Evolutionary conservation across 176 grass and related monocot genomes (phyloP).

Genomic region (Pontederia crassipes): DNA sequence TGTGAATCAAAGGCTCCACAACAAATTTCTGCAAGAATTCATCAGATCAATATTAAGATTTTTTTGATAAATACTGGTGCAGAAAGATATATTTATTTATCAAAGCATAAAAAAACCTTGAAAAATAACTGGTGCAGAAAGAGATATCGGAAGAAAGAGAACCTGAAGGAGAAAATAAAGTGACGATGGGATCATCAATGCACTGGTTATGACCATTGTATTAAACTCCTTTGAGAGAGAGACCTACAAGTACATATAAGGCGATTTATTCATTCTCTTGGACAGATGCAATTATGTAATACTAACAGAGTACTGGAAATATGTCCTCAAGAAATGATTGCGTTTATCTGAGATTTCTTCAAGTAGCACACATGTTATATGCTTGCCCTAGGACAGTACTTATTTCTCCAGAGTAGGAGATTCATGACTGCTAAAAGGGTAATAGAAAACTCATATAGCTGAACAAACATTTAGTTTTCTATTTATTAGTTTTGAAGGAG

Average conservation of each 20-base stretch:
- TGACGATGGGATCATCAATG: slow-evolving; percentile 83
- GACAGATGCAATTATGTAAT: neutral
- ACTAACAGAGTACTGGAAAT: no score
- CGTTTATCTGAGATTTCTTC: no score
- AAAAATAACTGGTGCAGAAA: neutral
- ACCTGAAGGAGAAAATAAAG: slow-evolving; percentile 97
- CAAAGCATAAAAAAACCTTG: neutral
- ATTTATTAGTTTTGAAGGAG: no score
- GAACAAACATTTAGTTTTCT: no score
- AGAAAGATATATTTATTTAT: slow-evolving; percentile 1
- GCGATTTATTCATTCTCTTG: slow-evolving; percentile 1
- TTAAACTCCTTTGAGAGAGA: slow-evolving; percentile 72
- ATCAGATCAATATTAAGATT: slow-evolving; percentile 27
- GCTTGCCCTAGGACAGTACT: no score
- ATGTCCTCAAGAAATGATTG: no score
- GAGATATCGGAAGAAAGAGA: slow-evolving; percentile 18
- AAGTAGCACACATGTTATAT: no score
- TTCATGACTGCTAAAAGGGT: no score
- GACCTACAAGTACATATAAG: slow-evolving; percentile 45
- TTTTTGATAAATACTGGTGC: neutral
- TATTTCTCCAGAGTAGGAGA: no score
- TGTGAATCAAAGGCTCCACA: slow-evolving; percentile 71
- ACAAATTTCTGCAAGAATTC: slow-evolving; percentile 49
- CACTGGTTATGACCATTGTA: slow-evolving; percentile 52
- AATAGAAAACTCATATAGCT: no score